Evolutionary conservation across 768 basidiomycete genomes (phyloP).

Genomic region (Tylopilus rubrobrunneus): DNA sequence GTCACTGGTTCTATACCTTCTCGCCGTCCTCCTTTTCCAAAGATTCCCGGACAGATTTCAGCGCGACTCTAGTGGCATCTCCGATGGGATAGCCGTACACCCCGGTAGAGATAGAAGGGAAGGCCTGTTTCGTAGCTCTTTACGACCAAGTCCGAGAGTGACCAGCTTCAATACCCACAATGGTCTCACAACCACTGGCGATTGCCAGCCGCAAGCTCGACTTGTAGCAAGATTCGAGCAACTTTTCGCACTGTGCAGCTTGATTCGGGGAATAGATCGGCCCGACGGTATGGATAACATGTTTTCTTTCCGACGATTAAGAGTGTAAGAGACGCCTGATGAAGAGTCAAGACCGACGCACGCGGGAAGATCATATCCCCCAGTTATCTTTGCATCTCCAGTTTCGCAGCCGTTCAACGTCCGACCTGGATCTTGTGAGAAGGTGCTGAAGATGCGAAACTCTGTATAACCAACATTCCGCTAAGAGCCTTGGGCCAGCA

Average conservation of each 20-base stretch:
- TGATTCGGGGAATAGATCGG: constrained; percentile 50
- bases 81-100: constrained; percentile 75
- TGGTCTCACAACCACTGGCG: constrained; percentile 54
- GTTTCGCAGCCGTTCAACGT: constrained; percentile 63
- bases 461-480: constrained; percentile 56
- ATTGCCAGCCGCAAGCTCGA: constrained; percentile 60
- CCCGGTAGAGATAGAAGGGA: constrained; percentile 77
- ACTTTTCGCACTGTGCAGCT: constrained; percentile 42
- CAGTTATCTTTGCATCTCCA: constrained; percentile 77
- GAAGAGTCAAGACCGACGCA: constrained; percentile 35
- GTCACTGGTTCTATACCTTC: constrained; percentile 31
- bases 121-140: constrained; percentile 47
- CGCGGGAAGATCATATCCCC: constrained; percentile 74
- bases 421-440: constrained; percentile 55
- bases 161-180: constrained; percentile 40
- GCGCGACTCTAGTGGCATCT: constrained; percentile 68
- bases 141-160: neutral
- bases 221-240: constrained; percentile 67
- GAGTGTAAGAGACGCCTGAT: neutral
- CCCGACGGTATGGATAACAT: constrained; percentile 81
- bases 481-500: constrained; percentile 59
- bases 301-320: constrained; percentile 39
- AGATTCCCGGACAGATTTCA: constrained; percentile 53
- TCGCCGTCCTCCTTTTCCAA: constrained; percentile 48
- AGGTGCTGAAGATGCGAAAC: neutral